Conservation (phyloP, 352 stramenopile species). For the Ophiocytium majus region DNA sequence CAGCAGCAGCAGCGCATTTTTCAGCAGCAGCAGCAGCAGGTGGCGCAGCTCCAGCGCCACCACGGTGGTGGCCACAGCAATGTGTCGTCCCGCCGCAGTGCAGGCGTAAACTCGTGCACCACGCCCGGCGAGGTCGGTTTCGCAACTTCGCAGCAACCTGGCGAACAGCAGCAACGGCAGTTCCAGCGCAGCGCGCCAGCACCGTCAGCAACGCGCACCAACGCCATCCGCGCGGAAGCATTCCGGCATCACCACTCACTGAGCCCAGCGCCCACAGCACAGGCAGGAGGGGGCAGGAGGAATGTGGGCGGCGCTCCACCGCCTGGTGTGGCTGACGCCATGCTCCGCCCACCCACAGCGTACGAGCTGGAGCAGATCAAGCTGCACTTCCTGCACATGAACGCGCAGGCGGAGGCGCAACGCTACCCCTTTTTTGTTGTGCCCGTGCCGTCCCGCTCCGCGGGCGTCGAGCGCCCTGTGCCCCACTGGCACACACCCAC, state of each 20-base stretch:
- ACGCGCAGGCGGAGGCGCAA: not conserved
- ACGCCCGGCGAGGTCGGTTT: too few species aligned
- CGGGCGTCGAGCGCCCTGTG: not conserved
- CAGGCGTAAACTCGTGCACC: not conserved
- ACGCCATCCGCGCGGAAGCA: not conserved
- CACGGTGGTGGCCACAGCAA: not conserved
- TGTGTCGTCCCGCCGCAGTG: not conserved
- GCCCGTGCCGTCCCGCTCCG: not conserved
- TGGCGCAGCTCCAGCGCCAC: not conserved
- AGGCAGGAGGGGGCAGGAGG: not conserved
- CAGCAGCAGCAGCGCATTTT: not conserved
- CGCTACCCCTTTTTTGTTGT: slow-evolving; percentile 7
- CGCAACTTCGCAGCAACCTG: too few species aligned
- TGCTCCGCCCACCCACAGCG: not conserved
- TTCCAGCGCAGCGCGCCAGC: not conserved
- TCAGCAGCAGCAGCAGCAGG: not conserved
- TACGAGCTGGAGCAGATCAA: not conserved
- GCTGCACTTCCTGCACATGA: not conserved
- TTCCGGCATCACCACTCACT: not conserved
- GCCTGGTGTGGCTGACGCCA: not conserved
- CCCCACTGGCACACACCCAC: too few species aligned
- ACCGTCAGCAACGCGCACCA: not conserved
- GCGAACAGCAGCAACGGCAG: not conserved
- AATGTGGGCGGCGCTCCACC: not conserved
- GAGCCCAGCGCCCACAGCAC: not conserved